phyloP scores from a whole-genome alignment of 2,329 filamentous ascomycete genomes.

The Neofusicoccum parvum region DNA sequence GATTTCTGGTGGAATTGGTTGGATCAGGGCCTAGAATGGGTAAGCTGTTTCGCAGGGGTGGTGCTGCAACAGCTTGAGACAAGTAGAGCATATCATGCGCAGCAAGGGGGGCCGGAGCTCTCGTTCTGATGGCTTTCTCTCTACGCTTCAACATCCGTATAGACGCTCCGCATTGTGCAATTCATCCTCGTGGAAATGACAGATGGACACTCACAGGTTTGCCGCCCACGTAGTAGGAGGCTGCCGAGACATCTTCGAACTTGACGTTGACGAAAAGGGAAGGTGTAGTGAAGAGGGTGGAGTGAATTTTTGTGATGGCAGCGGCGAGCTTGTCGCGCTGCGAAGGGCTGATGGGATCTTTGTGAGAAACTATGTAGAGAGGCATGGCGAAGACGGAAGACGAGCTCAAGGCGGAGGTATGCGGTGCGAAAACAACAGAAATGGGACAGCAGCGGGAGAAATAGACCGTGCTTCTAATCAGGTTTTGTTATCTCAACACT shows the following conservation, averaged over 20 bases:
- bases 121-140: too few species aligned
- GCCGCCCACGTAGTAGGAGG: slow-evolving; percentile 40
- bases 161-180: not conserved
- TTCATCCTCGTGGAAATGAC: too few species aligned
- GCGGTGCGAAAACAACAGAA: too few species aligned
- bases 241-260: slow-evolving; percentile 34
- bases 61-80: too few species aligned
- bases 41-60: too few species aligned
- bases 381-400: slow-evolving; percentile 39
- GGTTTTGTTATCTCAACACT: not conserved
- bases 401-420: too few species aligned
- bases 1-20: slow-evolving; percentile 30
- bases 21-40: slow-evolving; percentile 18
- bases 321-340: slow-evolving; percentile 45
- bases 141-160: too few species aligned
- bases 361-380: slow-evolving; percentile 48
- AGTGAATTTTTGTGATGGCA: slow-evolving; percentile 46
- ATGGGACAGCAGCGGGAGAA: too few species aligned
- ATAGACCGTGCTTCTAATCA: too few species aligned
- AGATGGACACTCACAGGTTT: slow-evolving; percentile 25
- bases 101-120: too few species aligned
- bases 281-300: slow-evolving; percentile 45
- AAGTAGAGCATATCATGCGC: too few species aligned
- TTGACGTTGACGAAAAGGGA: slow-evolving; percentile 49
- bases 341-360: slow-evolving; percentile 30